Percentiles rank a stretch among this genome's conserved stretches.
Evolutionary conservation across 1,284 basidiomycete species (phyloP).

Genomic region (Ceratorhiza oryzae-sativae): DNA sequence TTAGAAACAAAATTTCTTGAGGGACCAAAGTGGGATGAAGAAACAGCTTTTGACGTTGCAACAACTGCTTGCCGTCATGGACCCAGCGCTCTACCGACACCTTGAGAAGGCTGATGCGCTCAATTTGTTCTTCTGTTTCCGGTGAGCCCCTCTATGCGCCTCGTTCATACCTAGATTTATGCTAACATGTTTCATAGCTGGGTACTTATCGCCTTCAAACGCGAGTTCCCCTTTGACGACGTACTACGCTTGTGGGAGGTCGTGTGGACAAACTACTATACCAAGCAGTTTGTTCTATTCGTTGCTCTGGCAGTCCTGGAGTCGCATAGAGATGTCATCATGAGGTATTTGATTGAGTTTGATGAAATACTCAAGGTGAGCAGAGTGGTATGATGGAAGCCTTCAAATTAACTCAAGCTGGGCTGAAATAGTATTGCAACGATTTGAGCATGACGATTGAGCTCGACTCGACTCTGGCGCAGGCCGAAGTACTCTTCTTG

Average conservation of each 20-base stretch:
- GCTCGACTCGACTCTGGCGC: conserved; percentile 86
- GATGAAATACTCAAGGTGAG: conserved; percentile 85
- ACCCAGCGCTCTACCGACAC: conserved; percentile 90
- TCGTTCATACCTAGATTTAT: conserved; percentile 43
- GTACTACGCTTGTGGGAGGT: conserved; percentile 94
- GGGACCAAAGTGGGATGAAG: conserved; percentile 99
- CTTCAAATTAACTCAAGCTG: conserved; percentile 35
- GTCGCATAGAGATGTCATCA: conserved; percentile 90
- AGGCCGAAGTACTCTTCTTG: conserved; percentile 92
- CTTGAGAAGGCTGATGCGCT: conserved; percentile 89
- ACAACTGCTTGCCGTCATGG: conserved; percentile 90
- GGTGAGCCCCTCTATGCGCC: conserved; percentile 61
- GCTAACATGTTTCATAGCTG: conserved; percentile 59
- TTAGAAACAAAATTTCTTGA: conserved; percentile 90
- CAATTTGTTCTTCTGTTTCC: conserved; percentile 98
- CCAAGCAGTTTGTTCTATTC: conserved; percentile 89
- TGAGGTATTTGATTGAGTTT: conserved; percentile 92
- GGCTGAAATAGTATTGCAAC: conserved; percentile 75
- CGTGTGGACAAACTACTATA: conserved; percentile 93
- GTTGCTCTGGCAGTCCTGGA: conserved; percentile 93
- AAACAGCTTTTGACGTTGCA: conserved; percentile 89
- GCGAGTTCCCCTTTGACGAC: conserved; percentile 91
- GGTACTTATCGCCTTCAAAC: conserved; percentile 91
- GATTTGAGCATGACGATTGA: conserved; percentile 95
- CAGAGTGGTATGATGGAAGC: conserved; percentile 50